These are phyloP conservation scores for Physcomitrellopsis africana DNA, from an alignment of 225 moss, liverwort and hornwort genomes.

Conservation along the genomic window DNA sequence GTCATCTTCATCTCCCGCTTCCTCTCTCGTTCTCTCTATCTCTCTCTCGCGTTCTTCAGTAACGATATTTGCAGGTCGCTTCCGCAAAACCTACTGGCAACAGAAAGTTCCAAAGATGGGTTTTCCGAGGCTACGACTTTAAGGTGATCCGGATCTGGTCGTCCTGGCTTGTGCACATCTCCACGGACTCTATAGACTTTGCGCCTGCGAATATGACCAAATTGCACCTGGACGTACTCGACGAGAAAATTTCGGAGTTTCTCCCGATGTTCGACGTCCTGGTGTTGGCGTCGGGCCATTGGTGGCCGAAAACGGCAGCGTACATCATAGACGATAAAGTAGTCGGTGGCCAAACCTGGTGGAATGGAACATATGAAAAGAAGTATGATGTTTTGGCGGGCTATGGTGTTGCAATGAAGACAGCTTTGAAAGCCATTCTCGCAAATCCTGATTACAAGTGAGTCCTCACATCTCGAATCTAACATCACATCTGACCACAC, in stretches of 20 bases:
- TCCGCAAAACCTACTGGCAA: constrained; percentile 44
- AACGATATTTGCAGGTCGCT: constrained; percentile 41
- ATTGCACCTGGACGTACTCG: constrained; percentile 69
- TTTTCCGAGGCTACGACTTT: constrained; percentile 60
- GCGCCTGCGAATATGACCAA: constrained; percentile 54
- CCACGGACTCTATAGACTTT: constrained; percentile 50
- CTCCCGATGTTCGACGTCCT: constrained; percentile 65
- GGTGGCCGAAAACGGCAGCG: constrained; percentile 77
- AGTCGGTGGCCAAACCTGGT: constrained; percentile 70
- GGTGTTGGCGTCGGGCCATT: constrained; percentile 82
- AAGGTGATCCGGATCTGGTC: constrained; percentile 78
- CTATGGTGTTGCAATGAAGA: constrained; percentile 60
- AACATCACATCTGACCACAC: too few species aligned
- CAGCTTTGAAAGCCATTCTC: constrained; percentile 46
- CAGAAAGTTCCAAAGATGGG: constrained; percentile 59
- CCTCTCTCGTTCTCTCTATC: not conserved
- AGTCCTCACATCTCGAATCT: constrained; percentile 19
- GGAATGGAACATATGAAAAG: constrained; percentile 29
- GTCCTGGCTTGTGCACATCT: constrained; percentile 71
- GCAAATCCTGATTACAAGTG: constrained; percentile 58
- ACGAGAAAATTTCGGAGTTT: constrained; percentile 41
- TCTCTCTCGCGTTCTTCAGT: too few species aligned
- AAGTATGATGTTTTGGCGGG: constrained; percentile 50
- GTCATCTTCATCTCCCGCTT: not conserved
- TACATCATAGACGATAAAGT: constrained; percentile 65